Evolutionary conservation across 2,329 filamentous ascomycete species (phyloP).

Genomic region (Ilyonectria destructans): DNA sequence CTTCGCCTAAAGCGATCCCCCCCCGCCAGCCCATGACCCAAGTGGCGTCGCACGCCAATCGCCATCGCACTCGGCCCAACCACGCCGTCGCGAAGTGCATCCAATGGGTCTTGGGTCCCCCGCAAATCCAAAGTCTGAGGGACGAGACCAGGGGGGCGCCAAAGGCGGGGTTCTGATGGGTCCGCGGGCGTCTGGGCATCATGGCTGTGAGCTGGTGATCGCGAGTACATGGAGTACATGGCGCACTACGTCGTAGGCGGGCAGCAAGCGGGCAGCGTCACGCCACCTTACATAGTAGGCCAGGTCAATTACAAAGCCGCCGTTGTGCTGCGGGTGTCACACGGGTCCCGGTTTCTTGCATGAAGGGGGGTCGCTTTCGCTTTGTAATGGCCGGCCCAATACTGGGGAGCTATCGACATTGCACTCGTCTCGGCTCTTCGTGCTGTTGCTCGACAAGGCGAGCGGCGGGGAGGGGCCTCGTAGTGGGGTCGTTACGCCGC

Average conservation of each 20-base stretch:
- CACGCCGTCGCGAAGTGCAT: background rate
- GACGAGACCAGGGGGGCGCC: background rate
- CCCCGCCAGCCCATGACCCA: constrained; percentile 4
- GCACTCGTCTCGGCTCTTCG: too few species aligned
- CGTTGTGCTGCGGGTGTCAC: constrained; percentile 4
- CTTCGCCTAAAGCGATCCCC: constrained; percentile 12
- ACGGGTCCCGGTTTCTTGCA: constrained; percentile 9
- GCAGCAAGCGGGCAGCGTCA: background rate
- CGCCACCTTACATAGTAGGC: background rate
- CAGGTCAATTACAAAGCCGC: background rate
- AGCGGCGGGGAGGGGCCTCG: constrained; percentile 29
- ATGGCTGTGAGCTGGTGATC: constrained; percentile 1
- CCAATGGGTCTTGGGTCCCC: background rate
- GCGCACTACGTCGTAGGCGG: background rate
- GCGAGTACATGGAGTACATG: background rate
- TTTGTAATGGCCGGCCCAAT: constrained; percentile 6
- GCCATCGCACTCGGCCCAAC: background rate
- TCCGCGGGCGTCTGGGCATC: constrained; percentile 3
- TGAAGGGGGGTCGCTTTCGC: constrained; percentile 2
- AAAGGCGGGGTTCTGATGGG: constrained; percentile 9
- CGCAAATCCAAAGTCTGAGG: background rate
- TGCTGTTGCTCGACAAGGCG: background rate
- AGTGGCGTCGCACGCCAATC: constrained; percentile 5
- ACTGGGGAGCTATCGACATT: background rate
- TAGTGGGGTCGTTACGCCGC: constrained; percentile 21